Evolutionary conservation across 2,329 filamentous ascomycete genomes (phyloP).

Genomic region (Gyromitra esculenta): DNA sequence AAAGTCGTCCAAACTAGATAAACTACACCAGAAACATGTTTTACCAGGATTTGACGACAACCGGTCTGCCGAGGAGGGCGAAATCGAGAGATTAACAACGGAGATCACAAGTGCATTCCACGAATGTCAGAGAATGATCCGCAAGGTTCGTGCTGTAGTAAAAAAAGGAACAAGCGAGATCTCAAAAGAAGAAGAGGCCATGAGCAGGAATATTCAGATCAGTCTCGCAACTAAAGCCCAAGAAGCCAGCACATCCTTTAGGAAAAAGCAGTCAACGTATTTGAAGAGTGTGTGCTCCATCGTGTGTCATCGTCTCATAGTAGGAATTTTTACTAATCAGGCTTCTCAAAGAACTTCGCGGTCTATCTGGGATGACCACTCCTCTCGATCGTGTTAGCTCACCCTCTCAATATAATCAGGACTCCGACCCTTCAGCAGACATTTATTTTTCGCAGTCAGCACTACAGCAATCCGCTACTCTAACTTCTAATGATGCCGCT

Average conservation of each 20-base stretch:
- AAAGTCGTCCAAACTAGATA: constrained; percentile 85
- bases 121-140: constrained; percentile 86
- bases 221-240: constrained; percentile 88
- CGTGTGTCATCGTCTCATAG: too few species aligned
- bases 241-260: constrained; percentile 88
- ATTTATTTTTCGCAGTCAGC: constrained; percentile 90
- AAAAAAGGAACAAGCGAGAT: constrained; percentile 71
- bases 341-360: constrained; percentile 71
- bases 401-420: constrained; percentile 68
- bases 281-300: constrained; percentile 76
- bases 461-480: constrained; percentile 67
- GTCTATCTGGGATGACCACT: constrained; percentile 71
- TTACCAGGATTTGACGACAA: constrained; percentile 95
- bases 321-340: constrained; percentile 24
- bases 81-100: constrained; percentile 91
- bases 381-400: constrained; percentile 66
- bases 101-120: constrained; percentile 90
- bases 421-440: constrained; percentile 93
- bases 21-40: constrained; percentile 95
- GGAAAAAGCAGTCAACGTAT: constrained; percentile 97
- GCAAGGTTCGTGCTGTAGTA: constrained; percentile 85
- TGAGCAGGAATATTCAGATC: constrained; percentile 96
- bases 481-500: constrained; percentile 79
- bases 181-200: constrained; percentile 85
- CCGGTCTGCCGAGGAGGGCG: constrained; percentile 83